Conservation (phyloP, 129 eudicot genomes). For the Flaveria robusta region DNA sequence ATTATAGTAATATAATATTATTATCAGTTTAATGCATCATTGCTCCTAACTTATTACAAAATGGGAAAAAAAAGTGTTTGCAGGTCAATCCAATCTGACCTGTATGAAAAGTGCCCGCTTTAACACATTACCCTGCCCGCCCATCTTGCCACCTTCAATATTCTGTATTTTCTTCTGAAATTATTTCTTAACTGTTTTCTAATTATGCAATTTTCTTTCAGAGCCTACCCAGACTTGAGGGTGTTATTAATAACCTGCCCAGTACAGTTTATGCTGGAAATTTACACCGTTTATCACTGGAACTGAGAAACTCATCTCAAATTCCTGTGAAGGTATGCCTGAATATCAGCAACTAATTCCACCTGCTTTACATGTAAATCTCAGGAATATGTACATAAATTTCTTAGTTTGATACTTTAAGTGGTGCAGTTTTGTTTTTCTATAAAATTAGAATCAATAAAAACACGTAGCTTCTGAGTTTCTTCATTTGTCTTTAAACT, state of each 20-base stretch:
- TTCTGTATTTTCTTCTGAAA: constrained; percentile 1
- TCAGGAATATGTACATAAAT: background rate
- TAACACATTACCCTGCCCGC: background rate
- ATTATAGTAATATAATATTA: background rate
- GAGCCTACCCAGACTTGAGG: constrained; percentile 86
- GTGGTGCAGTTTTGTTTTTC: background rate
- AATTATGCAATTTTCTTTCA: constrained; percentile 30
- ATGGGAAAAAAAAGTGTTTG: background rate
- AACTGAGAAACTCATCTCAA: constrained; percentile 74
- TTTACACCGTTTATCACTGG: constrained; percentile 63
- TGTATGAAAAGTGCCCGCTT: background rate
- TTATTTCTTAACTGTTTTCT: constrained; percentile 8
- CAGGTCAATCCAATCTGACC: background rate
- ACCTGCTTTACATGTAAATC: constrained; percentile 21
- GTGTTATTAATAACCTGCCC: constrained; percentile 62
- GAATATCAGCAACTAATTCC: constrained; percentile 4
- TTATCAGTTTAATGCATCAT: background rate
- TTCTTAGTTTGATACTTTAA: background rate
- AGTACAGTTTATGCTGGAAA: constrained; percentile 77
- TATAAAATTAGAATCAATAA: constrained; percentile 4
- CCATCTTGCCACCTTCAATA: background rate
- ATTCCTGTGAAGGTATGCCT: constrained; percentile 69
- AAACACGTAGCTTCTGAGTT: background rate
- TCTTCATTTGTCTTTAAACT: background rate
- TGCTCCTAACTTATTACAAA: background rate